These are phyloP conservation scores for Phytopythium litorale DNA, from an alignment of 352 stramenopile genomes.

Conservation along the genomic window DNA sequence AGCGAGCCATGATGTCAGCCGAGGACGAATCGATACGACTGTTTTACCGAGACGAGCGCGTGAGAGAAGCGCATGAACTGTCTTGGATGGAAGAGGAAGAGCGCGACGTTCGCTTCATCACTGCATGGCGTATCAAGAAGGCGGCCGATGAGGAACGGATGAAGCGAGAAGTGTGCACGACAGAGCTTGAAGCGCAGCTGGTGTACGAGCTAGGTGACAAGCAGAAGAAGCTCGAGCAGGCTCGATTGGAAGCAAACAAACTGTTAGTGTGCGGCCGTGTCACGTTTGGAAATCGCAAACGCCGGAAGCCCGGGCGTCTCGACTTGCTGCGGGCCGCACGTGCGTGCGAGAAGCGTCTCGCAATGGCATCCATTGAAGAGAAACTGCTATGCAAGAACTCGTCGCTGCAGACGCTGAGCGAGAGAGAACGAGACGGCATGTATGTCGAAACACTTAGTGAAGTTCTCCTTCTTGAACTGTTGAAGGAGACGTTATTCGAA, in stretches of 20 bases:
- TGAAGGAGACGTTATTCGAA: slow-evolving; percentile 17
- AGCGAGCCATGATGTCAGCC: slow-evolving; percentile 34
- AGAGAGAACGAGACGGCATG: slow-evolving; percentile 26
- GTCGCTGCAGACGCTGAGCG: slow-evolving; percentile 16
- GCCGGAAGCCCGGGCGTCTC: slow-evolving; percentile 23
- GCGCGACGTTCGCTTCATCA: slow-evolving; percentile 22
- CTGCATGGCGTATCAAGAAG: slow-evolving; percentile 37
- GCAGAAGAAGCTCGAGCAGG: slow-evolving; percentile 15
- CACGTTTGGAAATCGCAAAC: slow-evolving; percentile 20
- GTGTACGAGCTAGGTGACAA: slow-evolving; percentile 39
- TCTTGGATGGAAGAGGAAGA: slow-evolving; percentile 47
- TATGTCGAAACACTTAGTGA: slow-evolving; percentile 14
- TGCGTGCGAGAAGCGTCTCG: slow-evolving; percentile 58
- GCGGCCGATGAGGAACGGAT: slow-evolving; percentile 29
- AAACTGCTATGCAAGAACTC: slow-evolving; percentile 29
- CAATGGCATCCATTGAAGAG: slow-evolving; percentile 55
- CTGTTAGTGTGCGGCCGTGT: slow-evolving; percentile 30
- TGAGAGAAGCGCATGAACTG: slow-evolving; percentile 19
- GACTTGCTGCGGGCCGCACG: slow-evolving; percentile 47
- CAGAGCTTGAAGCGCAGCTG: slow-evolving; percentile 44
- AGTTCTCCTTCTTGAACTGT: slow-evolving; percentile 22
- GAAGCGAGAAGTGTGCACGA: slow-evolving; percentile 21
- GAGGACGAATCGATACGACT: slow-evolving; percentile 28
- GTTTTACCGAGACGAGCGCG: slow-evolving; percentile 21
- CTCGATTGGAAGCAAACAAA: slow-evolving; percentile 27